Evolutionary conservation across 352 stramenopile species (phyloP).

Genomic region (Phytophthora sansomeana): DNA sequence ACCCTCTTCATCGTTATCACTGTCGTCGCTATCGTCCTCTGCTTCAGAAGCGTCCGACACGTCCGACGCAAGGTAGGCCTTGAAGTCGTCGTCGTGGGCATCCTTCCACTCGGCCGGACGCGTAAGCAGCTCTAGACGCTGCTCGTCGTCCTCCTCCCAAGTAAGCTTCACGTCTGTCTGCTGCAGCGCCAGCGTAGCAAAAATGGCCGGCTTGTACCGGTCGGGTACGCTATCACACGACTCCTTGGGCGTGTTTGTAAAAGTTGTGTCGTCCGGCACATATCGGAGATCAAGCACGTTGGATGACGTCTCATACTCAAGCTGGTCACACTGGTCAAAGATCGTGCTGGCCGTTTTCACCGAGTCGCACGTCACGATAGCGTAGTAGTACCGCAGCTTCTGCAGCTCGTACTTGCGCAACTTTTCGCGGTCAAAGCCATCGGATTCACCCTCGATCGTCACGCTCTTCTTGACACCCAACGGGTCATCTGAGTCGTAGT

Average conservation of each 20-base stretch:
- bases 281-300: conserved; percentile 96
- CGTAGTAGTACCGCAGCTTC: conserved; percentile 99
- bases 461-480: conserved; percentile 75
- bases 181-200: conserved; percentile 93
- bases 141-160: conserved; percentile 95
- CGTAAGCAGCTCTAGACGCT: conserved; percentile 89
- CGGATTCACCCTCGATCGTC: conserved; percentile 52
- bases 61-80: conserved; percentile 93
- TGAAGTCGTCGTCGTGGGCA: conserved; percentile 93
- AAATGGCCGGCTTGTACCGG: conserved; percentile 95
- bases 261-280: conserved; percentile 92
- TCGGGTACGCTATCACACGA: conserved; percentile 86
- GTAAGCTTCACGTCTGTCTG: conserved; percentile 95
- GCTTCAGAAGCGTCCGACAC: conserved; percentile 66
- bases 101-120: conserved; percentile 82
- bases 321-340: conserved; percentile 96
- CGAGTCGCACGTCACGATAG: conserved; percentile 94
- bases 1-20: conserved; percentile 38
- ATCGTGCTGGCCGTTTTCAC: conserved; percentile 92
- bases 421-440: conserved; percentile 95
- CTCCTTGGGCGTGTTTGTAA: conserved; percentile 90
- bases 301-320: conserved; percentile 98
- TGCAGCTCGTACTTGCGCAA: conserved; percentile 97
- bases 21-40: conserved; percentile 57
- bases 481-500: conserved; percentile 76